A percentile compares a stretch with the other conserved stretches of the same genome.
Conservation (phyloP, 2,329 filamentous ascomycete species). For the Aspergillus hiratsukae region DNA sequence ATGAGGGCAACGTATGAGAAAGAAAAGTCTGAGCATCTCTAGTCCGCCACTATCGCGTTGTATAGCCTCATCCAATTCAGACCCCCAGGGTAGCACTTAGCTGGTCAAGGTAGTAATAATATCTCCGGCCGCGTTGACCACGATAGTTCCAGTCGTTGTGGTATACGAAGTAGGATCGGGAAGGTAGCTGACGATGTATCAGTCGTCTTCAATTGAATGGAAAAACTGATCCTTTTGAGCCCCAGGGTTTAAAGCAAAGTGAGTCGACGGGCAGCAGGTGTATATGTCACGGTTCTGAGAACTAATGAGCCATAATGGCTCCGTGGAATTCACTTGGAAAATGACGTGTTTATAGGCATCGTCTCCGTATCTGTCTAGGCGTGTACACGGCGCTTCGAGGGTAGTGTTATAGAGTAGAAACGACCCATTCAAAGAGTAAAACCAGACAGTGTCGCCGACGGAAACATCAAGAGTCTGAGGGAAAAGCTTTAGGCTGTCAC, state of each 20-base stretch:
- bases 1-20: no score
- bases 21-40: no score
- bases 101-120: no score
- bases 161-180: no score
- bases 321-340: background rate
- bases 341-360: background rate
- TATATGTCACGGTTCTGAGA: background rate
- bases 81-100: no score
- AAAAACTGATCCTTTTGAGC: background rate
- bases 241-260: conserved; percentile 4
- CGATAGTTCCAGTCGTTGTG: no score
- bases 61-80: no score
- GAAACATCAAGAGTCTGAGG: background rate
- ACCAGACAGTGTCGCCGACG: conserved; percentile 1
- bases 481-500: background rate
- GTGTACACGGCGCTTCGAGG: background rate
- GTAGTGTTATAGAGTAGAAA: conserved; percentile 1
- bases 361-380: background rate
- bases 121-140: no score
- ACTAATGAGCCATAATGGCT: background rate
- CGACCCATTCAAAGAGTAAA: background rate
- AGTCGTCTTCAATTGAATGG: background rate
- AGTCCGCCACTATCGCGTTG: no score
- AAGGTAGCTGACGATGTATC: no score
- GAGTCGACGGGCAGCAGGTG: background rate